Evolutionary conservation across 2,329 filamentous ascomycete genomes (phyloP).

Genomic region (Alternaria sp.): DNA sequence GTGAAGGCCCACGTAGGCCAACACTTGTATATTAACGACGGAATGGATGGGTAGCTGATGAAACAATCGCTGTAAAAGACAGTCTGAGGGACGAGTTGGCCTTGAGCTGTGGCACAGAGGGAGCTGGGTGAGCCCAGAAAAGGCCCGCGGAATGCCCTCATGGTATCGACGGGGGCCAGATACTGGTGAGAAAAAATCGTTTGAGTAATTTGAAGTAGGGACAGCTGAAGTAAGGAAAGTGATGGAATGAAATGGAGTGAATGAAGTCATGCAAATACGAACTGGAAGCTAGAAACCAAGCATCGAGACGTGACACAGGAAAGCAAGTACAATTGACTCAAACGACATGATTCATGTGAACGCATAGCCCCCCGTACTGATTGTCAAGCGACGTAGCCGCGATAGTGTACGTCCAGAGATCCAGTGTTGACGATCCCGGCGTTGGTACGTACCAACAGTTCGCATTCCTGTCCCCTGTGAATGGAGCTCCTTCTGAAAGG

Average conservation of each 20-base stretch:
- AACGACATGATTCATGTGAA: neutral
- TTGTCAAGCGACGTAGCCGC: neutral
- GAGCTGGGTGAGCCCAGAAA: neutral
- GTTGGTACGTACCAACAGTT: conserved; percentile 1
- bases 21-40: neutral
- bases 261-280: neutral
- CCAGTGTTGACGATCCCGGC: neutral
- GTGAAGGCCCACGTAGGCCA: neutral
- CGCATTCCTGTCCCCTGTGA: neutral
- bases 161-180: neutral
- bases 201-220: neutral
- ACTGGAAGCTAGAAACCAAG: neutral
- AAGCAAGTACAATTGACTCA: neutral
- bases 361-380: neutral
- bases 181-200: neutral
- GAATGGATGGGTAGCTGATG: conserved; percentile 5
- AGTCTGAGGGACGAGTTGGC: neutral
- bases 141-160: neutral
- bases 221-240: neutral
- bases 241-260: neutral
- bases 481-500: neutral
- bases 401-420: neutral
- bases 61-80: conserved; percentile 9
- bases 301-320: neutral
- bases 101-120: neutral